Evolutionary conservation across 768 basidiomycete genomes (phyloP), one percentile per base, ranked within the genome.

Genomic region (Kwoniella pini): DNA sequence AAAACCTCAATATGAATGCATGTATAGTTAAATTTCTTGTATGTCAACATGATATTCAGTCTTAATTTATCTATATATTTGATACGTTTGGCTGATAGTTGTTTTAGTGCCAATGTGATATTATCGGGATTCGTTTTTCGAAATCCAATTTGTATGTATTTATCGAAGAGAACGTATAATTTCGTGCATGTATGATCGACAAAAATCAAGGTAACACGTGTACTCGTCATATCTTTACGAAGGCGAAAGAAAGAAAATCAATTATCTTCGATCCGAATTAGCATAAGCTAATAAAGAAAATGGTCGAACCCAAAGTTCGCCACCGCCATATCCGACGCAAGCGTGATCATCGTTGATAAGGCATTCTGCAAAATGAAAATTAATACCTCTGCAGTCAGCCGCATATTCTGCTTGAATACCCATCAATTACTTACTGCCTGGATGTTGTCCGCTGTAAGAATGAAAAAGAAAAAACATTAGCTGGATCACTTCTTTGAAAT

Each of bases 221-320:
- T 50, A 50, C 31, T 54, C 53, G 53, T 43, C n/a, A 30, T 31
- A 26, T 26, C 33, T 26, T 38, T 22, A 24, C 26, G 19, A 24
- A 39, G 19, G 15, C 17, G 21, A 31, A 33, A 10, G 28, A 5
- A 19, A n/a, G 9, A 15, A 40, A n/a, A n/a, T n/a, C 39, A 33
- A 2, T 57, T 39, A 63, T 22, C 60, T 58, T 19, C 64, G 63
- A 26, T 60, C 60, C 4, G 71, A 19, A 28, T 59, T 62, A 48
- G 54, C 57, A 49, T 71, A 75, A 2, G 73, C 71, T 12, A 77
- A 58, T 24, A 77, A 52, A 15, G 71, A 57, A 62, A 77, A 77
- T 13, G 73, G 73, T 52, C 73, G 66, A 27, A 77, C 67, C 76
- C 76, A 77, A 17, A 77, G 63, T 61, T 77, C 76, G 10, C 76